Percentiles rank a stretch among this genome's conserved stretches.
Conservation (phyloP, 2,329 filamentous ascomycete genomes). For the Alternaria ventricosa region DNA sequence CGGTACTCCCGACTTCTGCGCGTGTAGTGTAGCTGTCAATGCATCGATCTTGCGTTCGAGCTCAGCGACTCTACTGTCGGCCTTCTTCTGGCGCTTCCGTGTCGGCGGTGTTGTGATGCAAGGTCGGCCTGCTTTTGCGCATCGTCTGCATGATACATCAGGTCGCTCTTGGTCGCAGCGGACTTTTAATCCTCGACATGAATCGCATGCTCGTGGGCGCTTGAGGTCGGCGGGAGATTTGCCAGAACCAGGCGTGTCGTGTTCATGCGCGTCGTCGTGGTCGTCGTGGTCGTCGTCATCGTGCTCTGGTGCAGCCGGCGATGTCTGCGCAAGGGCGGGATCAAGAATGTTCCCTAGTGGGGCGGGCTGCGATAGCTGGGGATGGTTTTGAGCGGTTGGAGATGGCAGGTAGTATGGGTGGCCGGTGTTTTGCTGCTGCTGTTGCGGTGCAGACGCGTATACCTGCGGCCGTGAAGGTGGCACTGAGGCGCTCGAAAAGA, state of each 20-base stretch:
- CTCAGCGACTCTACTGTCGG: slow-evolving; percentile 86
- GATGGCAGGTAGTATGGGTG: slow-evolving; percentile 45
- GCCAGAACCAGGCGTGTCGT: slow-evolving; percentile 37
- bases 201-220: slow-evolving; percentile 56
- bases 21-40: slow-evolving; percentile 78
- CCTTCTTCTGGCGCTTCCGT: slow-evolving; percentile 88
- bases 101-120: slow-evolving; percentile 72
- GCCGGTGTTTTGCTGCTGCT: slow-evolving; percentile 26
- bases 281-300: slow-evolving; percentile 43
- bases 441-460: slow-evolving; percentile 28
- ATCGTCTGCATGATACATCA: slow-evolving; percentile 68
- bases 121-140: slow-evolving; percentile 77
- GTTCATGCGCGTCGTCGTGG: slow-evolving; percentile 6
- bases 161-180: slow-evolving; percentile 80
- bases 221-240: slow-evolving; percentile 51
- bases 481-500: slow-evolving; percentile 32
- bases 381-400: slow-evolving; percentile 27
- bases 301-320: slow-evolving; percentile 28
- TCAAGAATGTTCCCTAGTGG: slow-evolving; percentile 32
- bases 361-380: slow-evolving; percentile 21
- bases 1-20: slow-evolving; percentile 49
- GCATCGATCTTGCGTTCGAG: slow-evolving; percentile 93
- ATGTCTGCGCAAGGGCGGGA: slow-evolving; percentile 43
- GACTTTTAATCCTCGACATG: slow-evolving; percentile 62
- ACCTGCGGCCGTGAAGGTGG: slow-evolving; percentile 32